Evolutionary conservation across 2,329 filamentous ascomycete species (phyloP).

Genomic region (Penicillium sp.): DNA sequence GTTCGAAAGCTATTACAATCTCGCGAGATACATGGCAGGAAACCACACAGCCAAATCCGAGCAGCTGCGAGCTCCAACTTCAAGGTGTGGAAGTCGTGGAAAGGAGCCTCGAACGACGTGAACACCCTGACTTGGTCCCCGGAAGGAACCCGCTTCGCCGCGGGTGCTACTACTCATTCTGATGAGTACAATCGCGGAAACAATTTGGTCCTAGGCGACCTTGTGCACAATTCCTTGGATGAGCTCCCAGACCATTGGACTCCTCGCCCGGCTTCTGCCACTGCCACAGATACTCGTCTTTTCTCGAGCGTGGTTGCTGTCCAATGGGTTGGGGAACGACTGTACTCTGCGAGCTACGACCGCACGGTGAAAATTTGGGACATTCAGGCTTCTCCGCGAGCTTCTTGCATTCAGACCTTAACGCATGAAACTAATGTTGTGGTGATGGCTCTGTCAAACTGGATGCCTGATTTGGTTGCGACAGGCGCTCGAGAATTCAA

Average conservation of each 20-base stretch:
- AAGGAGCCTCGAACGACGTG: conserved; percentile 59
- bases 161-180: conserved; percentile 56
- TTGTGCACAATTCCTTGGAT: conserved; percentile 41
- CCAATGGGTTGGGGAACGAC: conserved; percentile 48
- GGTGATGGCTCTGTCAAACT: conserved; percentile 49
- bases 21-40: conserved; percentile 31
- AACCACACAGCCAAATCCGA: conserved; percentile 12
- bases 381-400: conserved; percentile 25
- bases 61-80: conserved; percentile 39
- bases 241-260: conserved; percentile 57
- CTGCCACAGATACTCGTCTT: conserved; percentile 50
- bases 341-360: conserved; percentile 59
- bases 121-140: conserved; percentile 57
- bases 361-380: conserved; percentile 58
- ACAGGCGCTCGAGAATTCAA: conserved; percentile 45
- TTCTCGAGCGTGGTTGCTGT: conserved; percentile 58
- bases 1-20: conserved; percentile 22
- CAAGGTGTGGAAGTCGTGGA: conserved; percentile 49
- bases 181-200: conserved; percentile 59
- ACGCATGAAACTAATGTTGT: conserved; percentile 51
- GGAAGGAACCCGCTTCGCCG: conserved; percentile 55
- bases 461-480: conserved; percentile 43
- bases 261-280: conserved; percentile 41
- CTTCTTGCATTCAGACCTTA: conserved; percentile 38
- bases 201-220: conserved; percentile 56